Evolutionary conservation across 495 filamentous ascomycete species (phyloP).

Genomic region (Xylaria flabelliformis): DNA sequence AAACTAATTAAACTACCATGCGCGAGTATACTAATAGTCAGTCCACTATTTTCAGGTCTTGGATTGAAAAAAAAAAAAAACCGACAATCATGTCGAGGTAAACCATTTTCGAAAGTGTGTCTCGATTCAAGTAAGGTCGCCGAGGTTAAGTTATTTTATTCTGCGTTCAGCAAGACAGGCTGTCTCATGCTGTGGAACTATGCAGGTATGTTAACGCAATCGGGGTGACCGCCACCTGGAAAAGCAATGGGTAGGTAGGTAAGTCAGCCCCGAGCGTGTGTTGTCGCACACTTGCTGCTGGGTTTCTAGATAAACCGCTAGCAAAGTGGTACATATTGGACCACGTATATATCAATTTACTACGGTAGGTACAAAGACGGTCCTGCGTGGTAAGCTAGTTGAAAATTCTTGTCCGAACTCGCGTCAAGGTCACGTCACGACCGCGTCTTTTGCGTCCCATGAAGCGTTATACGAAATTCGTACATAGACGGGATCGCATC

Average conservation of each 20-base stretch:
- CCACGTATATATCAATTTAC: constrained; percentile 12
- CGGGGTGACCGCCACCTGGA: constrained; percentile 1
- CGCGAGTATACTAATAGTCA: constrained; percentile 14
- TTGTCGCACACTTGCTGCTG: neutral
- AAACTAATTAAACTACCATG: constrained; percentile 22
- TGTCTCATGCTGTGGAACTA: constrained; percentile 8
- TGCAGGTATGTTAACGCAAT: constrained; percentile 7
- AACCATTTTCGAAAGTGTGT: neutral
- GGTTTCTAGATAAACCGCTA: neutral
- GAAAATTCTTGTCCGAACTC: neutral
- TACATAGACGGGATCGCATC: constrained; percentile 6
- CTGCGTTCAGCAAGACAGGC: neutral
- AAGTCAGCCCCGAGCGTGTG: constrained; percentile 2
- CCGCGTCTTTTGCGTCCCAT: no score
- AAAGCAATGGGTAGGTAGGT: neutral
- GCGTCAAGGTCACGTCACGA: neutral
- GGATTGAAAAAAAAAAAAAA: neutral
- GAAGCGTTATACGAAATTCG: neutral
- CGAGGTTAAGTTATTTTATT: neutral
- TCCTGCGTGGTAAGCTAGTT: neutral
- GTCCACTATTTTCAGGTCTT: neutral
- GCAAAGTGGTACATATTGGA: neutral
- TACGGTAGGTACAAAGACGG: neutral
- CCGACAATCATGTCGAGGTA: neutral
- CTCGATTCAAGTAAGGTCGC: neutral